Base-by-base conservation (phyloP, 116 monocot genomes). In the Dioscorea cayenensis region DNA sequence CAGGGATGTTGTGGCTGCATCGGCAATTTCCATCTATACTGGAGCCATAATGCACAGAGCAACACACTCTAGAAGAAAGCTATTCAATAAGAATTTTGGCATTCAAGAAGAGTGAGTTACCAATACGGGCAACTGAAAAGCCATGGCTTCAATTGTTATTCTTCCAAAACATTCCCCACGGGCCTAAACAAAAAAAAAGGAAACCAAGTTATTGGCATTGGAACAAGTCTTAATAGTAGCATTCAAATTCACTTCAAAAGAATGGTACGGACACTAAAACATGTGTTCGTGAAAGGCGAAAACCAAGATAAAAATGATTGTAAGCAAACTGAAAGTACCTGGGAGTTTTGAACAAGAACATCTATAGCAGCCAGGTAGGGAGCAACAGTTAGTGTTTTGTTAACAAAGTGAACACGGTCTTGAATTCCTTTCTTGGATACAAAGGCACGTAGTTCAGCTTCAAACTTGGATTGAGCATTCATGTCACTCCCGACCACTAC, bases 101-200 rank as follows among this genome's bases (percentile, higher is more conserved):
- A 11, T 8, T 52, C 16, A 49, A 49, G 32, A 48, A 43, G 22
- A 63, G 64, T 71, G 52, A 19, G 48, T 82, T 77, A 95, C 92
- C 85, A 99, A 69, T n/a, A 99, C 85, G 18, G 99, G 99, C 67
- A 99, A 82, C 86, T 99, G 83, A 83, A 99, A 99, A 76, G 94
- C 91, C 94, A 99, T 99, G 14, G 99, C 99, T 94, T 99, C 99
- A 70, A 99, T 99, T 7, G 94, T 94, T 75, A 99, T 99, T 74
- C 99, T 90, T 49, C 99, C 99, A 85, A 99, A 99, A 80, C 99
- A 99, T 73, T 99, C 99, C 76, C 94, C 99, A 60, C 94, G 86
- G 59, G 85, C 94, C 97, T 89, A 71, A 74, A 43, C 43, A 43
- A 73, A 58, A 72, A 58, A 72, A 69, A 49, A 74, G 20, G 6